These are phyloP conservation scores for Gnetum montanum DNA, from an alignment of 75 land plant species.

Conservation along the genomic window DNA sequence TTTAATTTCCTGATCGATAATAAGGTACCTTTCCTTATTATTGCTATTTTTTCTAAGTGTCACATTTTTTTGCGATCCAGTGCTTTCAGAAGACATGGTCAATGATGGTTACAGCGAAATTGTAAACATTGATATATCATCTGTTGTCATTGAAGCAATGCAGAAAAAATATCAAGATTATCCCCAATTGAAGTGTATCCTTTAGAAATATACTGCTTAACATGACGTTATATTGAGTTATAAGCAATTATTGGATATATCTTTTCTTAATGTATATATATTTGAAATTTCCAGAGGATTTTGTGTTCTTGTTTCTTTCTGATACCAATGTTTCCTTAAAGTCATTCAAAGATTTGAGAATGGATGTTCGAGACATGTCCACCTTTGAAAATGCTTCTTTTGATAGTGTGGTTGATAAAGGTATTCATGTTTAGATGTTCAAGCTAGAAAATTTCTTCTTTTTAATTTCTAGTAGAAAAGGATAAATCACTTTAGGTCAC, in stretches of 20 bases:
- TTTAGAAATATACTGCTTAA: neutral
- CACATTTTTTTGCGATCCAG: constrained; percentile 30
- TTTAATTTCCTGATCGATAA: too few relatives aligned
- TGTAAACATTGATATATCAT: constrained; percentile 82
- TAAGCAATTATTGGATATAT: too few relatives aligned
- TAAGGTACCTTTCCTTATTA: too few relatives aligned
- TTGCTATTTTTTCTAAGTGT: too few relatives aligned
- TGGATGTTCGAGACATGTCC: constrained; percentile 88
- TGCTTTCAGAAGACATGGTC: constrained; percentile 77
- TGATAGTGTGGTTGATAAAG: constrained; percentile 88
- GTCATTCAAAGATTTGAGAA: constrained; percentile 34
- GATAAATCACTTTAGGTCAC: too few relatives aligned
- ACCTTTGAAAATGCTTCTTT: constrained; percentile 47
- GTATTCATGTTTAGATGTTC: constrained; percentile 16
- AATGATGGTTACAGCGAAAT: constrained; percentile 77
- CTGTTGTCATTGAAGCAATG: constrained; percentile 86
- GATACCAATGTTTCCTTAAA: neutral
- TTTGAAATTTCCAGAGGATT: neutral
- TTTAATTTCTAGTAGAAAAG: too few relatives aligned
- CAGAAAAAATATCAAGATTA: constrained; percentile 45
- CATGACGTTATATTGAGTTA: too few relatives aligned
- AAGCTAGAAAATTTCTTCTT: neutral
- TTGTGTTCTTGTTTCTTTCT: neutral
- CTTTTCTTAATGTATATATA: too few relatives aligned
- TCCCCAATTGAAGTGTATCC: constrained; percentile 58